A percentile compares a stretch with the other conserved stretches of the same genome.
Evolutionary conservation across 2,329 filamentous ascomycete species (phyloP).

Genomic region (Fusarium palustre): DNA sequence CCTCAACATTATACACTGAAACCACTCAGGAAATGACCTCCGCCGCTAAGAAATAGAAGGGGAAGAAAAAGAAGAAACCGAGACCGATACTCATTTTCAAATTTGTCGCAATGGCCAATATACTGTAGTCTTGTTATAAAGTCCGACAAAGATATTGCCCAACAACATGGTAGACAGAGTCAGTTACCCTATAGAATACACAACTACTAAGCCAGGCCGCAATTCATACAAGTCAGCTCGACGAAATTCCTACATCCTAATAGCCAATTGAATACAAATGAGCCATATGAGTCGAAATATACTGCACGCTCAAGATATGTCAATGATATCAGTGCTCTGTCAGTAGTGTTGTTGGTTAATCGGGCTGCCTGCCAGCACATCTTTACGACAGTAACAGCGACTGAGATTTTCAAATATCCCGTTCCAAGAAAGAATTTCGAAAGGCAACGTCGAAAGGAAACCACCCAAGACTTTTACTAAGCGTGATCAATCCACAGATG

Average conservation of each 20-base stretch:
- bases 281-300: not conserved
- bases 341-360: not conserved
- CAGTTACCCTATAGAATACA: not conserved
- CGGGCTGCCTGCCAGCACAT: not conserved
- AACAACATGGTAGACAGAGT: not conserved
- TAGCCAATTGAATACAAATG: not conserved
- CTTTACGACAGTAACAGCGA: not conserved
- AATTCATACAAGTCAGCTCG: not conserved
- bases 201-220: not conserved
- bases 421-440: no score
- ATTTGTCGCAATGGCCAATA: not conserved
- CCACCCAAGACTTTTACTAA: no score
- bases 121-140: fast-evolving
- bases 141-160: not conserved
- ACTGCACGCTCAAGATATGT: fast-evolving
- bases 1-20: not conserved
- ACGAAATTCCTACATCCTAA: not conserved
- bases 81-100: not conserved
- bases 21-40: no score
- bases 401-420: no score
- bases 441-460: not conserved
- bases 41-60: no score
- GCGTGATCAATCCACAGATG: not conserved
- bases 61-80: no score
- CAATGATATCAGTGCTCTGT: not conserved